Conservation (phyloP, 352 stramenopile genomes). For the Globisporangium emineosum region DNA sequence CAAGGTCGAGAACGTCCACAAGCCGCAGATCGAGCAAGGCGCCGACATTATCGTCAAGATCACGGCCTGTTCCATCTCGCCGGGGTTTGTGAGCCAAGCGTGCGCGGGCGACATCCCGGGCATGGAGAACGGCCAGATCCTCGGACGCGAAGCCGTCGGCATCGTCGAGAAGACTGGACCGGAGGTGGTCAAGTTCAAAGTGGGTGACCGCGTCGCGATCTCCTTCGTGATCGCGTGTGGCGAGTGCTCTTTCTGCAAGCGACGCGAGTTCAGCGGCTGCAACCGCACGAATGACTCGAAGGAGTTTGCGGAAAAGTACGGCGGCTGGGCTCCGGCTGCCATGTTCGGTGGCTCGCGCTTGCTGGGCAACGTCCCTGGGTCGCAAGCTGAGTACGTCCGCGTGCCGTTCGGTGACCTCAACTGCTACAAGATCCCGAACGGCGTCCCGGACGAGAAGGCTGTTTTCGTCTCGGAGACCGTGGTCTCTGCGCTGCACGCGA, state of each 20-base stretch:
- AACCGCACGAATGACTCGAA: constrained; percentile 71
- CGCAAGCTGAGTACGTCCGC: constrained; percentile 72
- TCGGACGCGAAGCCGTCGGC: constrained; percentile 71
- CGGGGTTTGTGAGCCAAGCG: constrained; percentile 49
- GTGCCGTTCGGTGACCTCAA: constrained; percentile 74
- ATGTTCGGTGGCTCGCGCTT: constrained; percentile 56
- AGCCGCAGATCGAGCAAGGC: constrained; percentile 52
- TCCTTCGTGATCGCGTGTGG: constrained; percentile 72
- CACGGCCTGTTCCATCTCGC: constrained; percentile 55
- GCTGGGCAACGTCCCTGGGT: constrained; percentile 56
- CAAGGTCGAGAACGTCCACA: constrained; percentile 48
- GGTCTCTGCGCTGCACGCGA: constrained; percentile 52
- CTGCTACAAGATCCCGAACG: constrained; percentile 57
- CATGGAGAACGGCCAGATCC: constrained; percentile 59
- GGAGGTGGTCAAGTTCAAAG: constrained; percentile 47
- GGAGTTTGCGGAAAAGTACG: constrained; percentile 63
- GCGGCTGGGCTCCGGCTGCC: constrained; percentile 56
- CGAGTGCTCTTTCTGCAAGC: constrained; percentile 61
- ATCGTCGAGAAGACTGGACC: constrained; percentile 49
- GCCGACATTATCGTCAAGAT: constrained; percentile 63
- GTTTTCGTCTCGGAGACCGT: constrained; percentile 64
- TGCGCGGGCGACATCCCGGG: constrained; percentile 30
- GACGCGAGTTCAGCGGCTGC: constrained; percentile 59
- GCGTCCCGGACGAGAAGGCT: constrained; percentile 58
- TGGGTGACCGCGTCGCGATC: constrained; percentile 69